Conservation (phyloP, 768 basidiomycete species). For the Lentinula raphanica region DNA sequence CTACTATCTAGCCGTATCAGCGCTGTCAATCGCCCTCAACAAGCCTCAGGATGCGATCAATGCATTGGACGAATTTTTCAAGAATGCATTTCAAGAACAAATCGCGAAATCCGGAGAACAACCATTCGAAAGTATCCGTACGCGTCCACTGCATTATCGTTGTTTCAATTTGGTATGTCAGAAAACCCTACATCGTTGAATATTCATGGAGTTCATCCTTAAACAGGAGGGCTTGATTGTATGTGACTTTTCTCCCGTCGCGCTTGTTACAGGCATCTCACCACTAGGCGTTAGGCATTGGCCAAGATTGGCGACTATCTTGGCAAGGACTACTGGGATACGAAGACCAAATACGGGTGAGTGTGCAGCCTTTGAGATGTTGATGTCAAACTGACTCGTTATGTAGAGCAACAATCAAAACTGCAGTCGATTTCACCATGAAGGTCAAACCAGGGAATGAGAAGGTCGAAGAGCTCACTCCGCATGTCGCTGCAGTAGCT, state of each 20-base stretch:
- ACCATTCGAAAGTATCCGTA: slow-evolving; percentile 51
- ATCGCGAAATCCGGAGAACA: slow-evolving; percentile 50
- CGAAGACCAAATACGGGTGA: slow-evolving; percentile 37
- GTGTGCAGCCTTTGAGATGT: not conserved
- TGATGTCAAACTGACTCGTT: not conserved
- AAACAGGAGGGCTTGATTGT: slow-evolving; percentile 45
- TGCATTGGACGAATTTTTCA: slow-evolving; percentile 37
- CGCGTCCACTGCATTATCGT: slow-evolving; percentile 53
- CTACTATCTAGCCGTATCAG: slow-evolving; percentile 35
- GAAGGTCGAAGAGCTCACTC: slow-evolving; percentile 30
- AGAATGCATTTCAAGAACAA: slow-evolving; percentile 37
- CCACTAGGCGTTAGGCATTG: slow-evolving; percentile 20
- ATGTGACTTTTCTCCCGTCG: slow-evolving; percentile 15
- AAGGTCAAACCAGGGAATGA: slow-evolving; percentile 31
- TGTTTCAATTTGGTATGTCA: slow-evolving; percentile 41
- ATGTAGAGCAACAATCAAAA: slow-evolving; percentile 40
- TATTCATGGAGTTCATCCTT: not conserved
- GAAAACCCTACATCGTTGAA: too few relatives aligned
- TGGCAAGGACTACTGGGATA: slow-evolving; percentile 42
- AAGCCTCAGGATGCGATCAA: slow-evolving; percentile 35
- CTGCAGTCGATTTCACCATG: slow-evolving; percentile 46
- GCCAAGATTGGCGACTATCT: slow-evolving; percentile 52
- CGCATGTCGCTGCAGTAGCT: slow-evolving; percentile 46
- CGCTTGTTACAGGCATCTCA: not conserved
- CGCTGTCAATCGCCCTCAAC: slow-evolving; percentile 25